Conservation (phyloP, 805 yeast genomes). For the Sugiyamaella americana region DNA sequence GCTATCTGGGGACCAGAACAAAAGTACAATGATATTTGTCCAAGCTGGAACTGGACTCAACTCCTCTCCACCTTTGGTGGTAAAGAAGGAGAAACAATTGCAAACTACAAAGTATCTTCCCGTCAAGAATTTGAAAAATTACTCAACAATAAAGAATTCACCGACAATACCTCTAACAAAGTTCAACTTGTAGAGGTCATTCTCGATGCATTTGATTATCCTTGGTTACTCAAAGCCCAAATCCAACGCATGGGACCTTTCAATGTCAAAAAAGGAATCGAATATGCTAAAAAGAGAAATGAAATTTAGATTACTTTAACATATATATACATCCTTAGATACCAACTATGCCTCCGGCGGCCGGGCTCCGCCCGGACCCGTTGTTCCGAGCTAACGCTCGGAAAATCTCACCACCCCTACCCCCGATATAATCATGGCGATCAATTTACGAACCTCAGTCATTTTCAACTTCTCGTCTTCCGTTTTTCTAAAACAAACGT, state of each 20-base stretch:
- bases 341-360: too few species aligned
- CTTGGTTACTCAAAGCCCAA: slow-evolving; percentile 46
- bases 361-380: too few species aligned
- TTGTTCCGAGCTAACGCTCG: too few species aligned
- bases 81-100: slow-evolving; percentile 23
- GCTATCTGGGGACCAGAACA: slow-evolving; percentile 72
- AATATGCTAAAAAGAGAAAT: slow-evolving; percentile 13
- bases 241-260: slow-evolving; percentile 24
- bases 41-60: slow-evolving; percentile 75
- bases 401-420: too few species aligned
- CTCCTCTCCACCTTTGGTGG: slow-evolving; percentile 51
- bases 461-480: too few species aligned
- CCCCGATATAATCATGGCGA: too few species aligned
- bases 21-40: slow-evolving; percentile 75
- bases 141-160: slow-evolving; percentile 34
- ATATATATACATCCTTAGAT: too few species aligned
- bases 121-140: slow-evolving; percentile 37
- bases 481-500: too few species aligned
- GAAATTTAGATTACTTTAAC: not conserved
- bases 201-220: slow-evolving; percentile 56
- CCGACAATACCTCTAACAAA: slow-evolving; percentile 25
- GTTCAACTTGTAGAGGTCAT: slow-evolving; percentile 55
- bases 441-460: too few species aligned
- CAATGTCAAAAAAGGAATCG: slow-evolving; percentile 22
- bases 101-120: slow-evolving; percentile 33